These are phyloP conservation scores for Liquidambar formosana DNA, from an alignment of 164 flowering plant species.

Conservation along the genomic window DNA sequence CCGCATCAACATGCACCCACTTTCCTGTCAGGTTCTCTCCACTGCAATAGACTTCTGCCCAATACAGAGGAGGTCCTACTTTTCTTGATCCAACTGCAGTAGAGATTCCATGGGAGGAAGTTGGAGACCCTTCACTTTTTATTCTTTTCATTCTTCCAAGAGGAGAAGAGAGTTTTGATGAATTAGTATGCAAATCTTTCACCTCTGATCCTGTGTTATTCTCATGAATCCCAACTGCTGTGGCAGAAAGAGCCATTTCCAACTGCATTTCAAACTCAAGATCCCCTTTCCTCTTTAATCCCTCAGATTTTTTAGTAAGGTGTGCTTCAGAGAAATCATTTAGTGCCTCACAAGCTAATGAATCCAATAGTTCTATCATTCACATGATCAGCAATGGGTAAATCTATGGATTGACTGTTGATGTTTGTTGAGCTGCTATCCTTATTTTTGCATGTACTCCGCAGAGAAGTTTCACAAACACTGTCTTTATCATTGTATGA, in stretches of 20 bases:
- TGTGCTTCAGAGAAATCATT: conserved; percentile 27
- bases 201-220: conserved; percentile 12
- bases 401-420: conserved; percentile 6
- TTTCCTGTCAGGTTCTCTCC: conserved; percentile 87
- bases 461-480: conserved; percentile 22
- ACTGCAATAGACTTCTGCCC: conserved; percentile 93
- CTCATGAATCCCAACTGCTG: conserved; percentile 43
- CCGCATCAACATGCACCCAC: conserved; percentile 97
- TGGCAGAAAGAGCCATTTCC: conserved; percentile 87
- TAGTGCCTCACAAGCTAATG: conserved; percentile 17
- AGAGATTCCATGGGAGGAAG: conserved; percentile 51
- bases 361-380: conserved; percentile 19
- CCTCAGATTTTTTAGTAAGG: conserved; percentile 24
- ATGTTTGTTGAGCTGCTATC: conserved; percentile 15
- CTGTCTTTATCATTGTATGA: conserved; percentile 18
- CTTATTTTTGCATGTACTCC: conserved; percentile 17
- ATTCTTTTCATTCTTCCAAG: conserved; percentile 45
- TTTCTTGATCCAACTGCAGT: conserved; percentile 82
- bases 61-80: conserved; percentile 77
- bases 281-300: conserved; percentile 78
- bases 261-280: conserved; percentile 87
- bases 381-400: conserved; percentile 17
- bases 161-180: conserved; percentile 28
- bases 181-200: conserved; percentile 22
- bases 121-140: conserved; percentile 36